Conservation (phyloP, 495 filamentous ascomycete species). For the Daldinia decipiens region DNA sequence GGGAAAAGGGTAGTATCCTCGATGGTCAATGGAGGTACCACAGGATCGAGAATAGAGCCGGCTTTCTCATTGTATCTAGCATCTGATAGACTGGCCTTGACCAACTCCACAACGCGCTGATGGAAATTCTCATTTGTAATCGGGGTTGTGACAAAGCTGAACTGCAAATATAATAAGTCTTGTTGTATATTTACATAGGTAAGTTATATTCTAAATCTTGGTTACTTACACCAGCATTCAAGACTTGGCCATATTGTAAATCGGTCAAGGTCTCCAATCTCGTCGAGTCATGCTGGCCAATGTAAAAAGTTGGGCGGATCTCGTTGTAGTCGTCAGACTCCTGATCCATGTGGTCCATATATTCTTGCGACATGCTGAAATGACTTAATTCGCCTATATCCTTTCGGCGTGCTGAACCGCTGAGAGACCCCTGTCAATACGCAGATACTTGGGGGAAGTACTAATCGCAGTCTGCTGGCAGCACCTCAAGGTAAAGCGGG, state of each 20-base stretch:
- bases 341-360: conserved; percentile 53
- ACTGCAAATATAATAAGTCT: conserved; percentile 63
- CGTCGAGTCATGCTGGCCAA: conserved; percentile 84
- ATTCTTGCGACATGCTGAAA: conserved; percentile 56
- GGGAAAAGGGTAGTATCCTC: conserved; percentile 80
- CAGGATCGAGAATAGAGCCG: conserved; percentile 53
- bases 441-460: neutral
- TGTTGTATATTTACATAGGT: neutral
- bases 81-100: conserved; percentile 65
- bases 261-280: conserved; percentile 69
- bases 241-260: conserved; percentile 71
- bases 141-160: conserved; percentile 89
- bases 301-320: conserved; percentile 71
- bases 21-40: conserved; percentile 75
- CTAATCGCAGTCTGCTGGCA: neutral
- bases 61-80: conserved; percentile 32
- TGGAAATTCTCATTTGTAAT: conserved; percentile 89
- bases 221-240: conserved; percentile 68
- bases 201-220: neutral
- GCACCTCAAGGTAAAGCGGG: neutral
- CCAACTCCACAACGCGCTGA: conserved; percentile 71
- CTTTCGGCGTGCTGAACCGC: neutral
- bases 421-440: neutral
- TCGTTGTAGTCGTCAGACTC: conserved; percentile 61
- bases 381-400: neutral